Conservation (phyloP, 371 early-diverging fungal species). For the Parasitella parasitica region DNA sequence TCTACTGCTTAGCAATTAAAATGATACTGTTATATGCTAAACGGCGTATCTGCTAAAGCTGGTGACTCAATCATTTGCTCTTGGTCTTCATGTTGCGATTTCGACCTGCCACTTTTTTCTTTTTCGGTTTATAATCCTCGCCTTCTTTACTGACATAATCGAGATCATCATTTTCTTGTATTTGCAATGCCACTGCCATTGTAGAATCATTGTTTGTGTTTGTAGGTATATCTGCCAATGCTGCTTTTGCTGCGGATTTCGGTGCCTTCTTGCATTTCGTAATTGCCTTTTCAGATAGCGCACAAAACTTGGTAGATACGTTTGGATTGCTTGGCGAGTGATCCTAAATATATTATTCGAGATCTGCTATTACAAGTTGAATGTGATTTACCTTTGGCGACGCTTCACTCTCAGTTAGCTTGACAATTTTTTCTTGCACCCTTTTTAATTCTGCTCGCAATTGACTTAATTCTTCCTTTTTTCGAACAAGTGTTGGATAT, state of each 20-base stretch:
- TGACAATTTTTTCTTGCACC: neutral
- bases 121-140: slow-evolving; percentile 10
- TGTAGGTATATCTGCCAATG: neutral
- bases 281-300: neutral
- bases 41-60: neutral
- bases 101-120: slow-evolving; percentile 8
- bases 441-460: neutral
- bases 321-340: neutral
- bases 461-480: neutral
- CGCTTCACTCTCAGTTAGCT: neutral
- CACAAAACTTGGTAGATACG: neutral
- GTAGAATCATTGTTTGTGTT: slow-evolving; percentile 20
- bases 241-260: neutral
- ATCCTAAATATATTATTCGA: neutral
- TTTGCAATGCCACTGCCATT: slow-evolving; percentile 25
- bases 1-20: neutral
- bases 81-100: neutral
- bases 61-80: neutral
- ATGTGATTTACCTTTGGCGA: neutral
- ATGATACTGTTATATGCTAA: too few relatives aligned
- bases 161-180: slow-evolving; percentile 21
- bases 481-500: neutral
- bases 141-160: slow-evolving; percentile 5
- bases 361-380: neutral
- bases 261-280: neutral